These are phyloP conservation scores for Cornus florida DNA, from an alignment of 148 eudicot species.

Conservation along the genomic window DNA sequence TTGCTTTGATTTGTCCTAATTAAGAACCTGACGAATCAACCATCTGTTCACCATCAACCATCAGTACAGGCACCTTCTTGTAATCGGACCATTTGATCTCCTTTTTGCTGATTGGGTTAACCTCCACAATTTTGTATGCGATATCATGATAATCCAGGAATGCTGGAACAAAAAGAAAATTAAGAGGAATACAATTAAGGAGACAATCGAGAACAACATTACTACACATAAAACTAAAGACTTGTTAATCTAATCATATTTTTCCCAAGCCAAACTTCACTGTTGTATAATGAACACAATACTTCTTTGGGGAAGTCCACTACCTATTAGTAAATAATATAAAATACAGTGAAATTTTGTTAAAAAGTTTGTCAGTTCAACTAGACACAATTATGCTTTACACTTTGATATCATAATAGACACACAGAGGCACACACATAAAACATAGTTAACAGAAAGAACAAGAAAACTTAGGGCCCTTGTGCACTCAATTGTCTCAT, in stretches of 20 bases:
- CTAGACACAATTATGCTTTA: neutral
- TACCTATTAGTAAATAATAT: neutral
- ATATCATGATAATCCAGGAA: conserved; percentile 85
- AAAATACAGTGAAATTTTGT: neutral
- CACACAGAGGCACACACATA: too few species aligned
- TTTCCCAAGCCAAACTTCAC: neutral
- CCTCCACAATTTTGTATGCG: conserved; percentile 96
- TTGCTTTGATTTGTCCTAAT: neutral
- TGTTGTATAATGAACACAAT: neutral
- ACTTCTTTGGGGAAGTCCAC: neutral
- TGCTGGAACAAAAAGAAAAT: conserved; percentile 42
- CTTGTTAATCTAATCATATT: neutral
- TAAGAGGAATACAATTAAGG: neutral
- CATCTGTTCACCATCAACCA: conserved; percentile 89
- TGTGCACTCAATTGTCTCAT: too few species aligned
- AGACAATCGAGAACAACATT: neutral
- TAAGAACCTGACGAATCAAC: conserved; percentile 85
- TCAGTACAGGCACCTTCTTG: conserved; percentile 88
- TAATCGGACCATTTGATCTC: conserved; percentile 98
- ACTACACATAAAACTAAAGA: neutral
- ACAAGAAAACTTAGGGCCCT: too few species aligned
- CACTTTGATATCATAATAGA: too few species aligned
- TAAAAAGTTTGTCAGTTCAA: neutral
- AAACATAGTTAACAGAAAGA: neutral
- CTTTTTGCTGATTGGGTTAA: conserved; percentile 93